Conservation (phyloP, 306 rosid genomes). For the Urtica urens region DNA sequence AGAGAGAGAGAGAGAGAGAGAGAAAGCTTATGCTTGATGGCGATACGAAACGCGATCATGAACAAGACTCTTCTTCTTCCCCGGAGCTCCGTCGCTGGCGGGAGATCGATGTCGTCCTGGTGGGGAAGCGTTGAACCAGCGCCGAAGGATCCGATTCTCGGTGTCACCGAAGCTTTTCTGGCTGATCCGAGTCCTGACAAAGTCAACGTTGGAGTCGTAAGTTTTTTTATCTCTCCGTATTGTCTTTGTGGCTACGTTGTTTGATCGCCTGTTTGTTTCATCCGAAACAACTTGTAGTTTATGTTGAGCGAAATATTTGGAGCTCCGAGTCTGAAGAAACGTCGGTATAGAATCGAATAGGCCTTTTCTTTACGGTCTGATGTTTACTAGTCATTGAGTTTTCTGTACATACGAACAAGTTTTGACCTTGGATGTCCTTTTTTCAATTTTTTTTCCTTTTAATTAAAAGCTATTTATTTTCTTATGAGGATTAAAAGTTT, state of each 20-base stretch:
- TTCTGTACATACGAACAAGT: neutral
- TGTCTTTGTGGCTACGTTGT: neutral
- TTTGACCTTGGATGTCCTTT: neutral
- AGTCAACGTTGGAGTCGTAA: conserved; percentile 93
- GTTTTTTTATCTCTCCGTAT: conserved; percentile 16
- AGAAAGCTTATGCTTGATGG: conserved; percentile 26
- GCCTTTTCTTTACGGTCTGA: no score
- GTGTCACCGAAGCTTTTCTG: conserved; percentile 92
- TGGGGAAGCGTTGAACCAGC: conserved; percentile 71
- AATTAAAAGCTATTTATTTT: no score
- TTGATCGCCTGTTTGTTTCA: neutral
- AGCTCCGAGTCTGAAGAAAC: no score
- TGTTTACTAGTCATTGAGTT: neutral
- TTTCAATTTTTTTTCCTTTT: neutral
- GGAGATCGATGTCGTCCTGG: conserved; percentile 65
- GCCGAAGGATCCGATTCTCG: conserved; percentile 94
- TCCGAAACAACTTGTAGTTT: neutral
- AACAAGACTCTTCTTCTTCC: conserved; percentile 4
- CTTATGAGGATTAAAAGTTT: no score
- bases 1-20: neutral
- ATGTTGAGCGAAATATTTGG: no score
- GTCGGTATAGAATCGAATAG: no score
- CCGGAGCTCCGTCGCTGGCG: conserved; percentile 37
- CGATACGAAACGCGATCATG: conserved; percentile 27
- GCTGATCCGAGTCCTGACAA: conserved; percentile 83